Percentiles rank a stretch among this genome's conserved stretches.
Conservation (phyloP, 345 rosid species). For the Eucalyptus urophylla region DNA sequence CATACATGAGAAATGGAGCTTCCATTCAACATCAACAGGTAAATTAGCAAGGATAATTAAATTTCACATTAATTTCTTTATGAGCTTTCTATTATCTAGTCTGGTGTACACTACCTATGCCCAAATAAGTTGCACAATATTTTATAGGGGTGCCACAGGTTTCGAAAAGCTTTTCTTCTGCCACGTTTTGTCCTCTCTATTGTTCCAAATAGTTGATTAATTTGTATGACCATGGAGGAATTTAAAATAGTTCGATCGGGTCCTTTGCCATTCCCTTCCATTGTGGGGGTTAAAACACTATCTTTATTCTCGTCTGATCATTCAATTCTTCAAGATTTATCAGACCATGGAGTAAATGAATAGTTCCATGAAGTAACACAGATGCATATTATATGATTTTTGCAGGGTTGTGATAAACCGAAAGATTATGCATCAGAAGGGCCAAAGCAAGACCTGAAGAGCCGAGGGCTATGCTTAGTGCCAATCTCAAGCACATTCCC, state of each 20-base stretch:
- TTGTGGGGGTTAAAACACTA: not conserved
- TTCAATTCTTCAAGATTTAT: not conserved
- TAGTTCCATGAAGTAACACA: not conserved
- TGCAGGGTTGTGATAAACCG: constrained; percentile 19
- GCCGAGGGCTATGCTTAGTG: constrained; percentile 79
- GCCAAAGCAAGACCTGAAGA: constrained; percentile 45
- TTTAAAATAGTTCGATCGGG: not conserved
- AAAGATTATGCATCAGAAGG: constrained; percentile 19
- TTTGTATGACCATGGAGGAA: not conserved
- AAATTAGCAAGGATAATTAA: not conserved
- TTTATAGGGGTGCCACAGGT: not conserved
- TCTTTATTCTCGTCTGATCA: not conserved
- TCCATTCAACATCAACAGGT: constrained; percentile 65
- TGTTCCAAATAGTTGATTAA: not conserved
- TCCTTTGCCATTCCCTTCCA: not conserved
- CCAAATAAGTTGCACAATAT: not conserved
- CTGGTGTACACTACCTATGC: not conserved
- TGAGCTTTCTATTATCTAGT: not conserved
- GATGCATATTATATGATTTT: not conserved
- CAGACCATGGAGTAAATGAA: not conserved
- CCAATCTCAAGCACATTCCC: constrained; percentile 76
- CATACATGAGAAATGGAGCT: constrained; percentile 52
- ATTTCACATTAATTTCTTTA: not conserved
- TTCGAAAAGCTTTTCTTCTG: not conserved
- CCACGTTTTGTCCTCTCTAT: not conserved